Evolutionary conservation across 805 yeast genomes (phyloP), one percentile per base, ranked within the genome.

Genomic region (Candida sonorensis): DNA sequence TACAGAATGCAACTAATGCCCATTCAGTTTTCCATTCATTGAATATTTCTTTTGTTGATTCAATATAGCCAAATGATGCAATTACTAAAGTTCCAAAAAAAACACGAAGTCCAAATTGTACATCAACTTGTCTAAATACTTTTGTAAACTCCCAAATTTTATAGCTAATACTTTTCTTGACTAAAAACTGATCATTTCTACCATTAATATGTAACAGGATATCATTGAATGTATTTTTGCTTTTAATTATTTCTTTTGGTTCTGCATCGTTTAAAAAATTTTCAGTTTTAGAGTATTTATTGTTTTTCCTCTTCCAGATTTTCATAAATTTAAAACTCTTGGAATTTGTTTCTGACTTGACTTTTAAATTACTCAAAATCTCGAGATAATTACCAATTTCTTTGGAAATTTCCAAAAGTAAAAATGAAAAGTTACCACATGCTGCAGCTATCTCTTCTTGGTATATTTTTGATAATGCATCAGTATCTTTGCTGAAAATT

Each of bases 381-480:
- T 57, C 57, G 23, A 81, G 52, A 38, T 77, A 73, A 2, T 54
- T 57, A 14, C 55, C 48, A 30, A 83, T 54, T 40, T 81, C 87
- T 22, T 62, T 61, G 1, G 85, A 75, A 42, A 75, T 76, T 34
- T 80, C 74, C 3, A 74, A 69, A 23, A 85, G 51, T 16, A 81
- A 64, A 22, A 77, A 71, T 2, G 88, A 67, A 48, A 83, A 83
- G 50, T 83, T 81, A 1, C 88, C 90, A 59, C 92, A 82, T 28
- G 83, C 72, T 0, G 94, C 94, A 1, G 88, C 82, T 4, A 83
- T 81, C 42, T 81, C 87, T 55, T 83, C 94, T 44, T 79, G 81
- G 38, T 77, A 80, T 1, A 79, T 66, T 38, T 66, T 70, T 25
- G 65, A 53, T 17, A 55, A 53, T 49, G 47, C 58, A 30, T 59